A percentile compares a stretch with the other conserved stretches of the same genome.
Evolutionary conservation across 768 basidiomycete genomes (phyloP).

Genomic region (Leccinum olivaceopallidum): DNA sequence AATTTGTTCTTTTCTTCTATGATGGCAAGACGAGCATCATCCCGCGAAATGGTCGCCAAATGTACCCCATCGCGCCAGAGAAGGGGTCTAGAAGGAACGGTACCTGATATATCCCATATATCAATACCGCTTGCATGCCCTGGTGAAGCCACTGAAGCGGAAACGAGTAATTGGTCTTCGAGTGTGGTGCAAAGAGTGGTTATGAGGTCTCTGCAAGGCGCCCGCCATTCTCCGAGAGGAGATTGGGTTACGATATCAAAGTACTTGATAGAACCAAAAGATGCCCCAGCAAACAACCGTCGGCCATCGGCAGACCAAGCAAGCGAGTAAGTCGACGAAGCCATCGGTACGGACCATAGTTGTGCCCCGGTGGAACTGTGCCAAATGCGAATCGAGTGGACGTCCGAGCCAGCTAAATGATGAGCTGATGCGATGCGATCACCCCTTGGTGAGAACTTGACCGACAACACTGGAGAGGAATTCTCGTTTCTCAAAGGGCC

Average conservation of each 20-base stretch:
- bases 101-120: constrained; percentile 14
- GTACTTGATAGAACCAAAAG: constrained; percentile 10
- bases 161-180: constrained; percentile 8
- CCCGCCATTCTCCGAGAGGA: not conserved
- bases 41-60: constrained; percentile 2
- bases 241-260: constrained; percentile 9
- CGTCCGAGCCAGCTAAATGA: not conserved
- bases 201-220: constrained; percentile 4
- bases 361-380: constrained; percentile 8
- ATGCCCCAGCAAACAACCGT: constrained; percentile 13
- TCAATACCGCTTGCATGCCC: not conserved
- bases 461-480: constrained; percentile 6
- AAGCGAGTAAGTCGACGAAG: constrained; percentile 8
- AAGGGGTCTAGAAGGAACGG: not conserved
- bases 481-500: constrained; percentile 5
- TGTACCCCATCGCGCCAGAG: not conserved
- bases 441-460: constrained; percentile 22
- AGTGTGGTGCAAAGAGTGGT: constrained; percentile 9
- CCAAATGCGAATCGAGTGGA: constrained; percentile 12
- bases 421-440: constrained; percentile 8
- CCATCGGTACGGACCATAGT: constrained; percentile 2
- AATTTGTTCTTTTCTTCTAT: not conserved
- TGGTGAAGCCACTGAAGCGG: not conserved
- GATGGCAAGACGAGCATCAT: constrained; percentile 5
- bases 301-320: constrained; percentile 19